Base-by-base conservation (phyloP, 2,329 filamentous ascomycete genomes). In the Stachybotrys chlorohalonatus region DNA sequence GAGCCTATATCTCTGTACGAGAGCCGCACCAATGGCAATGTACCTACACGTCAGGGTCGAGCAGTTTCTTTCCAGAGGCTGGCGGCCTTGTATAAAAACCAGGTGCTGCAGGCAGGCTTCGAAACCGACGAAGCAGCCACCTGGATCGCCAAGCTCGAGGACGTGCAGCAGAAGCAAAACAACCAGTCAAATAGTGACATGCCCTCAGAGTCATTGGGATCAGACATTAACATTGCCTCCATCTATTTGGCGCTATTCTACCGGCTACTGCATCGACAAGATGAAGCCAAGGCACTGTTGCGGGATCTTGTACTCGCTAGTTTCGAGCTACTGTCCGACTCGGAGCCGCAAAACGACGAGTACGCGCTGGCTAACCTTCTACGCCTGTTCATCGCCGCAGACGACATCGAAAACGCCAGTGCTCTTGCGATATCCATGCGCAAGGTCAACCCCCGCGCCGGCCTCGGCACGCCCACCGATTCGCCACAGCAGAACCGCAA, bases 361-460 rank as follows among this genome's bases (percentile, higher is more conserved):
- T 74, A 69, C 39, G 72, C 71, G 6, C 63, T 75, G 1, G 71
- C 73, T 54, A 75, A 75, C 52, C 66, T 75, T 11, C 64, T 73
- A 1, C 67, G 67, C 1, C 67, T 70, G 2, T 66, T 75, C 52
- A 66, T 73, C 47, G 73, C 73, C 0, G 66, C 69, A 7, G 63
- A 67, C 17, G 72, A 75, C 51, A 59, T 65, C 5, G 60, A 62
- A 1, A 70, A 73, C 24, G 72, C 73, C 6, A 57, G 60, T 4
- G 68, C 71, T 0, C 61, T 75, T 9, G 67, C 66, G 24, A 69
- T 72, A 42, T 75, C 72, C 7, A 74, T 73, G 66, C 67, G 73
- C 13, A 63, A 63, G 36, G 60, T 73, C 52, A 66, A 69, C 9
- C 63, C 64, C 1, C 60, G 62, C 7, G 62, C 66, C 4, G 62